Conservation (phyloP, 2,329 filamentous ascomycete genomes). For the Ceratocystis destructans region DNA sequence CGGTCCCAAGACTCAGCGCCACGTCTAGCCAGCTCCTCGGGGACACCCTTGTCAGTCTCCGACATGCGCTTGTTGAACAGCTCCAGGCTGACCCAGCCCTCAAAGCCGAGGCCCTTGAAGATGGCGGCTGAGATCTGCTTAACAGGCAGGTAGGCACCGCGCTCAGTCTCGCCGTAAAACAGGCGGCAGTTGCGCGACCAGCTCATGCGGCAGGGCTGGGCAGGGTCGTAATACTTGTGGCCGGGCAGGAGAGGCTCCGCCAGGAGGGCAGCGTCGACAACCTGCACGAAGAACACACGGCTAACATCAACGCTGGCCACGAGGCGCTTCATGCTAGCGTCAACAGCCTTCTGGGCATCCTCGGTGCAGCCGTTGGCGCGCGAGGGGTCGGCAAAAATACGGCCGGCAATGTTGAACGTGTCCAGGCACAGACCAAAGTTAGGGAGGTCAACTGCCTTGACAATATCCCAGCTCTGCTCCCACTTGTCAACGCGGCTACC, state of each 20-base stretch:
- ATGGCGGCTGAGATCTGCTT: conserved; percentile 46
- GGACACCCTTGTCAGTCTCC: conserved; percentile 36
- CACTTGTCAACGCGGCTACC: conserved; percentile 57
- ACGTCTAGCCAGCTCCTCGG: conserved; percentile 42
- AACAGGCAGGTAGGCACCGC: conserved; percentile 55
- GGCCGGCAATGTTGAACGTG: conserved; percentile 62
- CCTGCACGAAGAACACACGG: conserved; percentile 63
- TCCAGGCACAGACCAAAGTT: conserved; percentile 70
- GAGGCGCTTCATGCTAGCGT: conserved; percentile 41
- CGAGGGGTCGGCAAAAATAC: conserved; percentile 57
- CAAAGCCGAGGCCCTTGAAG: conserved; percentile 48
- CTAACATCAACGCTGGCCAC: conserved; percentile 41
- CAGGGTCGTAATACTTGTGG: conserved; percentile 27
- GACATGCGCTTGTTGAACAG: conserved; percentile 50
- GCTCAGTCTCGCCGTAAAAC: conserved; percentile 39
- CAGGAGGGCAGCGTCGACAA: conserved; percentile 59
- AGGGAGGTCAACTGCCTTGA: conserved; percentile 46
- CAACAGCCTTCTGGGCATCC: conserved; percentile 42
- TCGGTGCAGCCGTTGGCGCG: conserved; percentile 36
- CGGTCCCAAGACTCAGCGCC: conserved; percentile 39
- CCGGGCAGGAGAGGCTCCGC: conserved; percentile 38
- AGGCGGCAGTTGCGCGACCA: conserved; percentile 63
- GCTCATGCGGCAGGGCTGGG: conserved; percentile 46
- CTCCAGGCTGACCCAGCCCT: conserved; percentile 60
- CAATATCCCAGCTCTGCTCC: conserved; percentile 58